Conservation (phyloP, 768 basidiomycete genomes). For the Rhizopogon rudus region DNA sequence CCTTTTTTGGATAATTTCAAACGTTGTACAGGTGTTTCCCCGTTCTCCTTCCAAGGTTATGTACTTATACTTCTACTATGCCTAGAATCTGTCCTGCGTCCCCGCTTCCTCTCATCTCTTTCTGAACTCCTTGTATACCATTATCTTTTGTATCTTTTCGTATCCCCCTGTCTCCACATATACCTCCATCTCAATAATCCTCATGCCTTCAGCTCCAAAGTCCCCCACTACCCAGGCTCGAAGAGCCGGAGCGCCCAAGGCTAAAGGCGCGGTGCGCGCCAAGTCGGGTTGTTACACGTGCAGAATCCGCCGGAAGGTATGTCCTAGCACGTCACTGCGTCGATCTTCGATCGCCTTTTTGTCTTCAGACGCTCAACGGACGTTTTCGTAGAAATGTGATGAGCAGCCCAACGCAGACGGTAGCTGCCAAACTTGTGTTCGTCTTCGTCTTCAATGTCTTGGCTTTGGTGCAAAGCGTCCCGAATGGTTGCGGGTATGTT, state of each 20-base stretch:
- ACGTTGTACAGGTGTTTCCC: conserved; percentile 1
- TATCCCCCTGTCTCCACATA: conserved; percentile 16
- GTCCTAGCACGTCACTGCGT: conserved; percentile 10
- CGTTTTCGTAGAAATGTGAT: conserved; percentile 68
- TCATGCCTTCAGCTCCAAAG: conserved; percentile 32
- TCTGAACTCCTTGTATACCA: neutral
- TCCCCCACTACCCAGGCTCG: conserved; percentile 36
- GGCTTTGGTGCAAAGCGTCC: conserved; percentile 84
- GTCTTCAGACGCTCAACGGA: conserved; percentile 12
- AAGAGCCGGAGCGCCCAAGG: conserved; percentile 56
- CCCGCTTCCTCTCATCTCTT: conserved; percentile 6
- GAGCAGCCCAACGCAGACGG: conserved; percentile 60
- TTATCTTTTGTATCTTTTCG: conserved; percentile 13
- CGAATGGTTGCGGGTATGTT: conserved; percentile 73
- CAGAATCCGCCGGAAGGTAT: conserved; percentile 79
- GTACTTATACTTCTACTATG: conserved; percentile 27
- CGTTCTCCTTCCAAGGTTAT: conserved; percentile 20
- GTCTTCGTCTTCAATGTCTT: conserved; percentile 78
- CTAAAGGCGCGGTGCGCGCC: conserved; percentile 78
- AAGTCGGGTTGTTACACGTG: conserved; percentile 90
- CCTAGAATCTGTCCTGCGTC: conserved; percentile 13
- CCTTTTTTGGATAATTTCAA: conserved; percentile 1
- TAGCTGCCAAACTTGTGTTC: conserved; percentile 70
- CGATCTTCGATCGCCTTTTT: conserved; percentile 5
- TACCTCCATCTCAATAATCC: conserved; percentile 2